Evolutionary conservation across 2,329 filamentous ascomycete genomes (phyloP).

Genomic region (Diaporthe sp.): DNA sequence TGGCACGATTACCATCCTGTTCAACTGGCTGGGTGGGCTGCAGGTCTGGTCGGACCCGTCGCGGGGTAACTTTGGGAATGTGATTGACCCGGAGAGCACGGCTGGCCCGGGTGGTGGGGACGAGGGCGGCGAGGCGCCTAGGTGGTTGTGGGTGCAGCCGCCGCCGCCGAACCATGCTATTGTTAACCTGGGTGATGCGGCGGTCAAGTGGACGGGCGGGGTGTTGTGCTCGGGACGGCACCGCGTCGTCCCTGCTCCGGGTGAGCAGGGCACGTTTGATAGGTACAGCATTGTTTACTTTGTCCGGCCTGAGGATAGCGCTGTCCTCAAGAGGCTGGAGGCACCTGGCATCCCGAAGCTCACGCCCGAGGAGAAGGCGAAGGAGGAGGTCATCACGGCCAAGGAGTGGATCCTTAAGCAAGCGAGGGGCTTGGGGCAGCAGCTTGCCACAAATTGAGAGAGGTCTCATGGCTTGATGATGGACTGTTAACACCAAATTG

Average conservation of each 20-base stretch:
- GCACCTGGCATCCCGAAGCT: conserved; percentile 37
- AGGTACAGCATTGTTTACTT: conserved; percentile 42
- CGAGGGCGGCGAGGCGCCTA: conserved; percentile 16
- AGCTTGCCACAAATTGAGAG: conserved; percentile 12
- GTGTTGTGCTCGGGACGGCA: conserved; percentile 50
- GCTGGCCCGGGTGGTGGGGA: background rate
- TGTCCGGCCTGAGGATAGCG: conserved; percentile 39
- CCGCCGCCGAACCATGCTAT: conserved; percentile 48
- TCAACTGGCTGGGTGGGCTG: conserved; percentile 54
- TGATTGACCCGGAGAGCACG: conserved; percentile 34
- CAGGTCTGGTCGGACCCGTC: conserved; percentile 47
- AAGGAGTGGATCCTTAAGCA: conserved; percentile 40
- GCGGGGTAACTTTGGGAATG: conserved; percentile 34
- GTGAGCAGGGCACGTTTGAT: conserved; percentile 36
- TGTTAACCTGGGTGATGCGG: conserved; percentile 53
- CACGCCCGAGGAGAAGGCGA: conserved; percentile 4
- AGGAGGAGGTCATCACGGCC: conserved; percentile 36
- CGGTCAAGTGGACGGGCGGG: conserved; percentile 50
- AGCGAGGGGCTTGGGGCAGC: conserved; percentile 21
- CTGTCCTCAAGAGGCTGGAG: conserved; percentile 38
- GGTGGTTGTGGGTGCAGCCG: conserved; percentile 52
- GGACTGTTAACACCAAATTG: background rate
- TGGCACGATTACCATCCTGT: conserved; percentile 53
- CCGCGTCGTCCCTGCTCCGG: conserved; percentile 48
- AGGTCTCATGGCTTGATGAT: background rate